A percentile compares a stretch with the other conserved stretches of the same genome.
Evolutionary conservation across 1,284 basidiomycete genomes (phyloP).

Genomic region (Leucoagaricus sp.): DNA sequence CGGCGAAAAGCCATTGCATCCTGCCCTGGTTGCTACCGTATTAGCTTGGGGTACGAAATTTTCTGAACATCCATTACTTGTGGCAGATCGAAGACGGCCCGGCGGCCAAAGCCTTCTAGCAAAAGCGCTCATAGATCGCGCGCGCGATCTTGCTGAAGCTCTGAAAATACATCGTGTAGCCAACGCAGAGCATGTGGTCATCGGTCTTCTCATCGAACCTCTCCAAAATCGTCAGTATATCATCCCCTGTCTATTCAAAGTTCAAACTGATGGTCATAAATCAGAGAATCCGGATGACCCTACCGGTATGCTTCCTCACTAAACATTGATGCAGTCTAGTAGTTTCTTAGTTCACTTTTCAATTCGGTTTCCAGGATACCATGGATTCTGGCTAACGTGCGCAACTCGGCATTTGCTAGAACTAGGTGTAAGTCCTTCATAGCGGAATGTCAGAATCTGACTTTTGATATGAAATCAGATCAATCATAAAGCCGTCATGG

Average conservation of each 20-base stretch:
- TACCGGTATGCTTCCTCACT: constrained; percentile 44
- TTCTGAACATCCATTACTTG: constrained; percentile 81
- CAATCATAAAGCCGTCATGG: constrained; percentile 77
- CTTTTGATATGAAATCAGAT: constrained; percentile 46
- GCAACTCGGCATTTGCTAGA: constrained; percentile 79
- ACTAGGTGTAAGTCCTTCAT: constrained; percentile 54
- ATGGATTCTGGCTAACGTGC: constrained; percentile 78
- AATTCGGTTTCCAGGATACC: constrained; percentile 54
- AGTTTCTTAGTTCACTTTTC: constrained; percentile 6
- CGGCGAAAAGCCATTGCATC: constrained; percentile 52
- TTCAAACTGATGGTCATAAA: constrained; percentile 21
- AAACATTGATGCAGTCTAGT: constrained; percentile 2
- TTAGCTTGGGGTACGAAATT: constrained; percentile 93
- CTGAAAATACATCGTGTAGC: constrained; percentile 83
- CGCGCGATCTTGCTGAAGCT: constrained; percentile 82
- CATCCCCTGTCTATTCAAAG: background rate
- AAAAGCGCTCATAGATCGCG: constrained; percentile 75
- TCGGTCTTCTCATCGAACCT: constrained; percentile 74
- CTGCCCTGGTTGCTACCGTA: constrained; percentile 83
- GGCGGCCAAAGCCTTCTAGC: constrained; percentile 75
- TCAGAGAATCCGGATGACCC: constrained; percentile 70
- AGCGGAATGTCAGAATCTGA: background rate
- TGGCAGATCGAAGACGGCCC: constrained; percentile 74
- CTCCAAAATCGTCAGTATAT: constrained; percentile 75
- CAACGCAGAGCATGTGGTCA: constrained; percentile 80